Percentiles rank a stretch among this genome's conserved stretches.
phyloP scores from a whole-genome alignment of 495 filamentous ascomycete species.

The Penicillium roqueforti region DNA sequence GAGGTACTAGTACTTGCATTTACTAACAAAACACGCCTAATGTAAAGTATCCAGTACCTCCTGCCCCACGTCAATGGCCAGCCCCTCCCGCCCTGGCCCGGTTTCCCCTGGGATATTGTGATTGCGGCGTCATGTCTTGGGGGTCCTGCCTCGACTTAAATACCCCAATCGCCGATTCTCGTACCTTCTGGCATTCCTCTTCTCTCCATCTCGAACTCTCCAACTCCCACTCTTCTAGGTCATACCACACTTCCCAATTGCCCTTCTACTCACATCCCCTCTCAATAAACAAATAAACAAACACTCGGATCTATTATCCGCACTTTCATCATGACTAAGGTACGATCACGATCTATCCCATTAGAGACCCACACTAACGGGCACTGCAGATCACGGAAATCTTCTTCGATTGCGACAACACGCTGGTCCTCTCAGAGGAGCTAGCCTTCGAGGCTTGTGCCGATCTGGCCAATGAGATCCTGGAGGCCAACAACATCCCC shows the following conservation, averaged over 20 bases:
- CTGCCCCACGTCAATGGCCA: conserved; percentile 10
- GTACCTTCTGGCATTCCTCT: not conserved
- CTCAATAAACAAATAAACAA: conserved; percentile 6
- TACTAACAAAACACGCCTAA: not conserved
- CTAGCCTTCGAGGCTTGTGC: conserved; percentile 94
- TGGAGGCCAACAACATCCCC: conserved; percentile 58
- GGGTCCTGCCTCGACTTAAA: conserved; percentile 14
- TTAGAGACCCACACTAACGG: conserved; percentile 19
- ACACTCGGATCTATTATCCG: conserved; percentile 9
- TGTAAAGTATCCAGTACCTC: not conserved
- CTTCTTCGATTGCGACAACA: conserved; percentile 98
- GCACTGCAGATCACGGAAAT: conserved; percentile 64
- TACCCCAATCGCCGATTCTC: conserved; percentile 1
- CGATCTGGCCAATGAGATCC: conserved; percentile 87
- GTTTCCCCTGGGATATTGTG: conserved; percentile 3
- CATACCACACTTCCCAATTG: not conserved
- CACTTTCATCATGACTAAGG: conserved; percentile 44
- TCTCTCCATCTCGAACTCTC: not conserved
- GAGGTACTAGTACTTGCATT: conserved; percentile 1
- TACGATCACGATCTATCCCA: conserved; percentile 13
- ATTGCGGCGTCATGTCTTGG: conserved; percentile 20
- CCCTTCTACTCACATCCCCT: not conserved
- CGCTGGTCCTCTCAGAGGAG: conserved; percentile 86
- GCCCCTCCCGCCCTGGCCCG: conserved; percentile 18
- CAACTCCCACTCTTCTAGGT: conserved; percentile 4